Conservation (phyloP, 2,329 filamentous ascomycete species). For the Chalara sp. region DNA sequence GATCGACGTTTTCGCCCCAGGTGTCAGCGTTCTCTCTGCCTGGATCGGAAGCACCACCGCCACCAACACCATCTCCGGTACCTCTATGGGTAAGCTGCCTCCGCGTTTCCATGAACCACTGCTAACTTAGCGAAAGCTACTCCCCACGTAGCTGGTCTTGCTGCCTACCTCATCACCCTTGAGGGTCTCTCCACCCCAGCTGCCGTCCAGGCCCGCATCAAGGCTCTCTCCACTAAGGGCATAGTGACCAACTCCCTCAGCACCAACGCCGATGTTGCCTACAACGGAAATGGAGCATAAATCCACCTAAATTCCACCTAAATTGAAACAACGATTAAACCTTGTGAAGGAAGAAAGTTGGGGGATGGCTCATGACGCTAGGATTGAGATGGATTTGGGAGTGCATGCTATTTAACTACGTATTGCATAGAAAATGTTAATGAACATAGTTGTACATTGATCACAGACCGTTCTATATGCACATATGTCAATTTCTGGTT, state of each 20-base stretch:
- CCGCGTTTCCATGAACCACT: conserved; percentile 3
- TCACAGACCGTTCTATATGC: too few relatives aligned
- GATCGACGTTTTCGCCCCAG: conserved; percentile 47
- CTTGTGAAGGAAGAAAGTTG: too few relatives aligned
- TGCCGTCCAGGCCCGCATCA: conserved; percentile 31
- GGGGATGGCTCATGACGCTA: too few relatives aligned
- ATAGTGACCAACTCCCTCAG: conserved; percentile 34
- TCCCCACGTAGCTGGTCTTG: conserved; percentile 61
- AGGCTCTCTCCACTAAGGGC: conserved; percentile 31
- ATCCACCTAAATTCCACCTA: not conserved
- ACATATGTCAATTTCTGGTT: too few relatives aligned
- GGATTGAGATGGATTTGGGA: too few relatives aligned
- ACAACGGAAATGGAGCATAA: conserved; percentile 41
- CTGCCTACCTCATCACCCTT: conserved; percentile 56
- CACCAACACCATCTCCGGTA: conserved; percentile 48
- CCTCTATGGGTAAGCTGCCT: conserved; percentile 42
- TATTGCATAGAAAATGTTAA: too few relatives aligned
- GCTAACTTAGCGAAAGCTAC: conserved; percentile 39
- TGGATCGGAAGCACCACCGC: conserved; percentile 37
- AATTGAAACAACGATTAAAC: too few relatives aligned
- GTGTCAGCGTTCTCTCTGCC: conserved; percentile 37
- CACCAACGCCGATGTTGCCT: conserved; percentile 45
- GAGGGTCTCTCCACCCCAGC: conserved; percentile 34
- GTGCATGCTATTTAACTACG: too few relatives aligned
- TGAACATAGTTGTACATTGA: too few relatives aligned